phyloP scores from a whole-genome alignment of 2,329 filamentous ascomycete species.

The Truncatella angustata region DNA sequence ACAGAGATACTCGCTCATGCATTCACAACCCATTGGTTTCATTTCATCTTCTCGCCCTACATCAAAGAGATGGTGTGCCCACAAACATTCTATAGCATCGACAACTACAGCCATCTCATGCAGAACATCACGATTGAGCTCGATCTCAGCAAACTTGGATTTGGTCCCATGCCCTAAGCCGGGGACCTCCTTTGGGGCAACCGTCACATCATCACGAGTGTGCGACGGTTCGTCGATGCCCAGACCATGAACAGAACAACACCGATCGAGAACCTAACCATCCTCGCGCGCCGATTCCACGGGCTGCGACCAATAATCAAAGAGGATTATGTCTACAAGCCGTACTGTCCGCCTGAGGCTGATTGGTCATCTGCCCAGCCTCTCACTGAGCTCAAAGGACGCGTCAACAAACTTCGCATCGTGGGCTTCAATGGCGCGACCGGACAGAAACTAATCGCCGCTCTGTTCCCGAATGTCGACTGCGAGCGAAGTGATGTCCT shows the following conservation, averaged over 20 bases:
- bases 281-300: slow-evolving; percentile 11
- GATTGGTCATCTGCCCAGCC: slow-evolving; percentile 1
- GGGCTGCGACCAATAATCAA: not conserved
- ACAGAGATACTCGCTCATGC: slow-evolving; percentile 6
- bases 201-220: not conserved
- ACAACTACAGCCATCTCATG: slow-evolving; percentile 9
- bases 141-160: slow-evolving; percentile 11
- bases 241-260: not conserved
- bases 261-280: slow-evolving; percentile 2
- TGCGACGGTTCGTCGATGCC: not conserved
- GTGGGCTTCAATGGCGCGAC: slow-evolving; percentile 7
- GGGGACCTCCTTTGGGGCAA: not conserved
- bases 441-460: not conserved
- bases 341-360: slow-evolving; percentile 4
- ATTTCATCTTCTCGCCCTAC: slow-evolving; percentile 10
- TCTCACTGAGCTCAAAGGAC: not conserved
- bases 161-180: slow-evolving; percentile 4
- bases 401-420: slow-evolving; percentile 6
- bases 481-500: not conserved
- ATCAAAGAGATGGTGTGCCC: slow-evolving; percentile 1
- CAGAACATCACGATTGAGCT: slow-evolving; percentile 7
- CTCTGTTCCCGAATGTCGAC: slow-evolving; percentile 3
- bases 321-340: not conserved
- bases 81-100: slow-evolving; percentile 10
- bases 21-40: slow-evolving; percentile 8